phyloP scores from a whole-genome alignment of 1,284 basidiomycete genomes.

The Dichomitus squalens region DNA sequence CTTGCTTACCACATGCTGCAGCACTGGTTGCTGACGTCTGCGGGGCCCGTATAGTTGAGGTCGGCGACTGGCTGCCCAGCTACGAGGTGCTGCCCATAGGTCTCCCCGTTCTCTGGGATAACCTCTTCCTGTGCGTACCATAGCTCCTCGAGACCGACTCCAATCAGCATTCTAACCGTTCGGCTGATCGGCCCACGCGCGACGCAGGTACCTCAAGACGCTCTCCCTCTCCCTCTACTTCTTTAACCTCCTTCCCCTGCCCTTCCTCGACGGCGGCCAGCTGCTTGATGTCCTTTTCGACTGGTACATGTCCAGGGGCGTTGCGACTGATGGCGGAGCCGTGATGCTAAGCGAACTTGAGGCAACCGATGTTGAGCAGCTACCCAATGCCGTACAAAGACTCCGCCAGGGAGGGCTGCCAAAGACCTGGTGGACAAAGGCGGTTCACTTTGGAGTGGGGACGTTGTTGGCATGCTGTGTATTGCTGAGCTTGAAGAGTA shows the following conservation, averaged over 20 bases:
- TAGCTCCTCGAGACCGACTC: background rate
- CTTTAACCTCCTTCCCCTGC: constrained; percentile 72
- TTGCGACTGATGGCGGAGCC: background rate
- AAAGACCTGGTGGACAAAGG: background rate
- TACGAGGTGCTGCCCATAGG: constrained; percentile 46
- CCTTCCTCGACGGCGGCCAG: constrained; percentile 62
- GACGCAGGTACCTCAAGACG: constrained; percentile 58
- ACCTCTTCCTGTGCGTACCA: constrained; percentile 50
- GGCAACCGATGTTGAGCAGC: background rate
- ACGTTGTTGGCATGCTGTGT: too few relatives aligned
- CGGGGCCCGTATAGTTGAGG: constrained; percentile 51
- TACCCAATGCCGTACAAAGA: too few relatives aligned
- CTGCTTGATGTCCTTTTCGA: constrained; percentile 36
- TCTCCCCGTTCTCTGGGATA: constrained; percentile 38
- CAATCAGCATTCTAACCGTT: too few relatives aligned
- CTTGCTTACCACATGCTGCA: background rate
- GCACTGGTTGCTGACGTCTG: background rate
- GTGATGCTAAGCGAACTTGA: constrained; percentile 4
- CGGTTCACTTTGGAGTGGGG: background rate
- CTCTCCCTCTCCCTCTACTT: constrained; percentile 69
- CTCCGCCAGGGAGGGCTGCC: too few relatives aligned
- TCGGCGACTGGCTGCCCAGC: constrained; percentile 51
- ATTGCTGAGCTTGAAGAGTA: too few relatives aligned
- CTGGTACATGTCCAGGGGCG: background rate
- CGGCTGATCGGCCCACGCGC: too few relatives aligned